Percentiles rank a stretch among this genome's conserved stretches.
phyloP scores from a whole-genome alignment of 768 basidiomycete species.

The Clitopilus passeckerianus region DNA sequence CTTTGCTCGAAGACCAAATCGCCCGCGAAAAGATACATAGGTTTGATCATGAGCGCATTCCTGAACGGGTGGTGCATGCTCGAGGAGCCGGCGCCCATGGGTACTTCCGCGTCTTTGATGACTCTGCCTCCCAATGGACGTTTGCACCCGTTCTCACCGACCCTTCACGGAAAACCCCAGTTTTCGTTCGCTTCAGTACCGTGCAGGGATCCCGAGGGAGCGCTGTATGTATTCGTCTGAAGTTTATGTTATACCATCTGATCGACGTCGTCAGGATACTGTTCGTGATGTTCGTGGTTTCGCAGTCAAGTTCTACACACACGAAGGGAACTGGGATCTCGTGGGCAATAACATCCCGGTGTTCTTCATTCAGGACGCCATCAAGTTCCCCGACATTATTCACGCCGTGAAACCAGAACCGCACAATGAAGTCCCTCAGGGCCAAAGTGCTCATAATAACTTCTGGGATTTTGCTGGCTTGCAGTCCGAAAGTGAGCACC shows the following conservation, averaged over 20 bases:
- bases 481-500: constrained; percentile 52
- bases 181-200: constrained; percentile 82
- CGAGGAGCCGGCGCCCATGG: constrained; percentile 81
- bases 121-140: constrained; percentile 67
- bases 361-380: constrained; percentile 77
- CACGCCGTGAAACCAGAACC: constrained; percentile 88
- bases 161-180: constrained; percentile 63
- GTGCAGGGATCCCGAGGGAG: constrained; percentile 81
- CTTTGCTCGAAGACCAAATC: constrained; percentile 74
- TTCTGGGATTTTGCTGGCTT: constrained; percentile 84
- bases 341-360: constrained; percentile 84
- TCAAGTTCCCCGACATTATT: constrained; percentile 83
- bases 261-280: constrained; percentile 41
- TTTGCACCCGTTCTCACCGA: constrained; percentile 70
- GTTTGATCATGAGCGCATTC: constrained; percentile 85
- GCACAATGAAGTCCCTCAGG: constrained; percentile 72
- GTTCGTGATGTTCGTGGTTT: constrained; percentile 88
- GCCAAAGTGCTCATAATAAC: constrained; percentile 73
- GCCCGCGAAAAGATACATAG: constrained; percentile 71
- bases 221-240: constrained; percentile 46
- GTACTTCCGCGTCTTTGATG: constrained; percentile 70
- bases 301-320: constrained; percentile 77
- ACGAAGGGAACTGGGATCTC: constrained; percentile 85
- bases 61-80: constrained; percentile 74
- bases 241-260: not conserved